phyloP scores from a whole-genome alignment of 2,329 filamentous ascomycete species.

The Dactylellina sp. region DNA sequence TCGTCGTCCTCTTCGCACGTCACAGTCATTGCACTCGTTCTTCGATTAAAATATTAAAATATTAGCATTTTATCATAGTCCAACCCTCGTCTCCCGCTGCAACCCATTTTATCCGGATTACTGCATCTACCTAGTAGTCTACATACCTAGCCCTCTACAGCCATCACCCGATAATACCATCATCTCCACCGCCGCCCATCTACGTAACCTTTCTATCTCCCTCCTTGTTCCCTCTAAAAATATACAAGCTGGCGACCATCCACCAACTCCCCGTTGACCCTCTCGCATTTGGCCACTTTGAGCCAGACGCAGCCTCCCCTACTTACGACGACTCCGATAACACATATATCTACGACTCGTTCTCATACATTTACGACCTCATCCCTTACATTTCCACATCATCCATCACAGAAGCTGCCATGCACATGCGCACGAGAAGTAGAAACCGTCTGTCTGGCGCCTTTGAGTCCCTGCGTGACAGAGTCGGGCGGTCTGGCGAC shows the following conservation, averaged over 20 bases:
- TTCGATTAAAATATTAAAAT: too few relatives aligned
- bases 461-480: constrained; percentile 37
- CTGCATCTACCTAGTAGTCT: too few relatives aligned
- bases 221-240: not conserved
- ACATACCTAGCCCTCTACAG: too few relatives aligned
- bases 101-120: too few relatives aligned
- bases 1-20: too few relatives aligned
- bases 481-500: constrained; percentile 41
- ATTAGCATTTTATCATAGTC: too few relatives aligned
- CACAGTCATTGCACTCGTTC: too few relatives aligned
- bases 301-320: constrained; percentile 10
- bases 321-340: constrained; percentile 21
- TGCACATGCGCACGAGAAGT: constrained; percentile 47
- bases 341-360: constrained; percentile 36
- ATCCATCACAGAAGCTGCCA: constrained; percentile 31
- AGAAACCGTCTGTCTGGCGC: constrained; percentile 40
- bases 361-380: constrained; percentile 50
- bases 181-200: too few relatives aligned
- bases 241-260: constrained; percentile 46
- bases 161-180: too few relatives aligned
- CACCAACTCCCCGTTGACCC: constrained; percentile 36
- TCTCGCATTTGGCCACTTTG: constrained; percentile 49
- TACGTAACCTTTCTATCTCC: too few relatives aligned
- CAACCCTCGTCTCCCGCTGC: too few relatives aligned
- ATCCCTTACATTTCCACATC: constrained; percentile 34